phyloP scores from a whole-genome alignment of 139 green algal species.

The Zygnema cylindricum region DNA sequence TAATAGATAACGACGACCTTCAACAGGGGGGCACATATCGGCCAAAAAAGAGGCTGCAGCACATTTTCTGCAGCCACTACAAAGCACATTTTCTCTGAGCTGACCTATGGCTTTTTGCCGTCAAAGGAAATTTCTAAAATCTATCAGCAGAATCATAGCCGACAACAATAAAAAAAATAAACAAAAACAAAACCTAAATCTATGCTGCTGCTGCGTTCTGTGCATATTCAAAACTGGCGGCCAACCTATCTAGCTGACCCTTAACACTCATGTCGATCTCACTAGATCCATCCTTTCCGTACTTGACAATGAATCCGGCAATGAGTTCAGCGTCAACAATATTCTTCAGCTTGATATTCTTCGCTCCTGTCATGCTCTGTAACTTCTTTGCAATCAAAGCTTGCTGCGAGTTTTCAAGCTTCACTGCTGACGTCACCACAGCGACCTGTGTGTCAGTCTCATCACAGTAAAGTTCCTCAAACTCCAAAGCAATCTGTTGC shows the following conservation, averaged over 20 bases:
- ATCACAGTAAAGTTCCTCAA: constrained; percentile 93
- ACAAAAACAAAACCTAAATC: too few species aligned
- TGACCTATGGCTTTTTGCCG: too few species aligned
- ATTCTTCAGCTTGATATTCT: constrained; percentile 99
- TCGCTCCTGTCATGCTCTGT: constrained; percentile 93
- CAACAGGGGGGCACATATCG: too few species aligned
- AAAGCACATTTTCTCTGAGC: too few species aligned
- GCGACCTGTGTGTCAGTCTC: constrained; percentile 97
- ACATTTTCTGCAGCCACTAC: too few species aligned
- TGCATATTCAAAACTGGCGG: constrained; percentile 43
- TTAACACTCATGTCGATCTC: constrained; percentile 96
- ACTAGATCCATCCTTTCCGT: constrained; percentile 78
- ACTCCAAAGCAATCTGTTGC: constrained; percentile 85
- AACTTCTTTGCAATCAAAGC: constrained; percentile 99
- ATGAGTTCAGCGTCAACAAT: constrained; percentile 92
- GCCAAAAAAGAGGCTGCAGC: too few species aligned
- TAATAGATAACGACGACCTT: too few species aligned
- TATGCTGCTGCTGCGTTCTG: too few species aligned
- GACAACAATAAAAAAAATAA: too few species aligned
- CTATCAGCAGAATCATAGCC: too few species aligned
- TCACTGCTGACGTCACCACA: constrained; percentile 87
- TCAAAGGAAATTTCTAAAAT: too few species aligned
- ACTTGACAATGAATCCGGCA: constrained; percentile 95
- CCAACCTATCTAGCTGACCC: constrained; percentile 86
- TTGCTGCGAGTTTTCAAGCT: constrained; percentile 99